Evolutionary conservation across 768 basidiomycete species (phyloP).

Genomic region (Trametes sanguinea): DNA sequence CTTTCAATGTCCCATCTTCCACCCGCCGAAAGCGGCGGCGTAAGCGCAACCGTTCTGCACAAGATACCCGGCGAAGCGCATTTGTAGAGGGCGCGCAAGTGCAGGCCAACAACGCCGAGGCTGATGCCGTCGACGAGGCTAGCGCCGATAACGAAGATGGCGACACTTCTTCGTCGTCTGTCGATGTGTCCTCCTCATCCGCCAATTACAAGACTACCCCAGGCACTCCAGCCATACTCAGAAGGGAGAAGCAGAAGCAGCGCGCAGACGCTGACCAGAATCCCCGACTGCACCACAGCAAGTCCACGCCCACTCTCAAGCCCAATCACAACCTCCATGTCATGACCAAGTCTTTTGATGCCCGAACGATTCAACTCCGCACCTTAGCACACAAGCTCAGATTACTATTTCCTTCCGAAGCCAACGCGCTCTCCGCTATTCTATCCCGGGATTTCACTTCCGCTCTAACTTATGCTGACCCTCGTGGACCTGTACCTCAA

Average conservation of each 20-base stretch:
- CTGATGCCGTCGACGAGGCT: conserved; percentile 24
- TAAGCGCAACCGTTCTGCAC: conserved; percentile 32
- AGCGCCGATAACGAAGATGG: conserved; percentile 26
- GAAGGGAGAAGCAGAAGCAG: conserved; percentile 23
- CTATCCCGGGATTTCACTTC: conserved; percentile 33
- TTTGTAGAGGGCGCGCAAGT: conserved; percentile 12
- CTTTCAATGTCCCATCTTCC: conserved; percentile 40
- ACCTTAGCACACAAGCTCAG: conserved; percentile 58
- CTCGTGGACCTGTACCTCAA: conserved; percentile 38
- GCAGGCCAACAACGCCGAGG: conserved; percentile 17
- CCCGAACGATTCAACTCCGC: conserved; percentile 51
- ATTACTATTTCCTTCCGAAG: conserved; percentile 57
- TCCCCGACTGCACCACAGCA: conserved; percentile 43
- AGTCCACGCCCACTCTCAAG: conserved; percentile 48
- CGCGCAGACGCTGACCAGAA: conserved; percentile 20
- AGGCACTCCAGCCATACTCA: conserved; percentile 25
- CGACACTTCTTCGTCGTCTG: conserved; percentile 30
- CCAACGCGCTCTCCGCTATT: conserved; percentile 32
- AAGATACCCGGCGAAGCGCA: conserved; percentile 14
- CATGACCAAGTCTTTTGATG: conserved; percentile 45
- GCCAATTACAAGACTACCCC: conserved; percentile 34
- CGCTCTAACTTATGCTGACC: conserved; percentile 33
- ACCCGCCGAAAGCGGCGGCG: conserved; percentile 39
- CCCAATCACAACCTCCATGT: conserved; percentile 39
- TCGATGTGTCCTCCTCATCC: conserved; percentile 31